Conservation (phyloP, 768 basidiomycete genomes). For the Boletales sp. region DNA sequence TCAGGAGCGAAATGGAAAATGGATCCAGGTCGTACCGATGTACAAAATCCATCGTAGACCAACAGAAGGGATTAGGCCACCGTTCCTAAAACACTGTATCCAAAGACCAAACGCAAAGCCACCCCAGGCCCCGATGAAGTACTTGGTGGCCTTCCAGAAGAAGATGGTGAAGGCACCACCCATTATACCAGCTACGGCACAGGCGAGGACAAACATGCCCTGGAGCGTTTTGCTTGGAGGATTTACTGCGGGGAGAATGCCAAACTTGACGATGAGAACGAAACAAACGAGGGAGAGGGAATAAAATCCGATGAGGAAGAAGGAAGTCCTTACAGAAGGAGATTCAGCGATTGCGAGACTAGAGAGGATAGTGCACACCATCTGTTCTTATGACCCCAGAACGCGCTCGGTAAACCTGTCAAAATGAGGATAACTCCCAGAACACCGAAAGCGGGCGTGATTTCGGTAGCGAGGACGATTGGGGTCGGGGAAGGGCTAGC, state of each 20-base stretch:
- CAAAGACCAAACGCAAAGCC: slow-evolving; percentile 86
- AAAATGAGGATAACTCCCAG: slow-evolving; percentile 85
- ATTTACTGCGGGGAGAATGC: slow-evolving; percentile 79
- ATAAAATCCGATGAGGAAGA: slow-evolving; percentile 93
- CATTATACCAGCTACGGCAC: slow-evolving; percentile 72
- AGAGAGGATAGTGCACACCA: slow-evolving; percentile 51
- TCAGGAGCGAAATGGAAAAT: slow-evolving; percentile 12
- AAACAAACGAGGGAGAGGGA: slow-evolving; percentile 80
- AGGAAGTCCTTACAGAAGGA: slow-evolving; percentile 66
- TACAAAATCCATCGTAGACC: slow-evolving; percentile 88
- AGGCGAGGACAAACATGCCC: slow-evolving; percentile 87
- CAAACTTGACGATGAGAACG: slow-evolving; percentile 85
- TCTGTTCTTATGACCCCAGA: slow-evolving; percentile 93
- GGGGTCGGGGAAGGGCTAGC: slow-evolving; percentile 33
- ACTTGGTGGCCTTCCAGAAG: slow-evolving; percentile 88
- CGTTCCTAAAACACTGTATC: slow-evolving; percentile 80
- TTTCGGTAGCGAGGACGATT: slow-evolving; percentile 51
- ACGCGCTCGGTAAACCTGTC: slow-evolving; percentile 85
- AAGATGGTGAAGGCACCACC: slow-evolving; percentile 87
- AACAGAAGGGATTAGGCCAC: slow-evolving; percentile 74
- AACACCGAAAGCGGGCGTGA: slow-evolving; percentile 88
- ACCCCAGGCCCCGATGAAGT: slow-evolving; percentile 56
- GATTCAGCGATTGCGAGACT: slow-evolving; percentile 3
- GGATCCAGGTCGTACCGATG: slow-evolving; percentile 52
- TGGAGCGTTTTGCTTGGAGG: slow-evolving; percentile 75